A percentile compares a stretch with the other conserved stretches of the same genome.
Conservation (phyloP, 192 early-diverging fungal genomes). For the Backusella sp. region DNA sequence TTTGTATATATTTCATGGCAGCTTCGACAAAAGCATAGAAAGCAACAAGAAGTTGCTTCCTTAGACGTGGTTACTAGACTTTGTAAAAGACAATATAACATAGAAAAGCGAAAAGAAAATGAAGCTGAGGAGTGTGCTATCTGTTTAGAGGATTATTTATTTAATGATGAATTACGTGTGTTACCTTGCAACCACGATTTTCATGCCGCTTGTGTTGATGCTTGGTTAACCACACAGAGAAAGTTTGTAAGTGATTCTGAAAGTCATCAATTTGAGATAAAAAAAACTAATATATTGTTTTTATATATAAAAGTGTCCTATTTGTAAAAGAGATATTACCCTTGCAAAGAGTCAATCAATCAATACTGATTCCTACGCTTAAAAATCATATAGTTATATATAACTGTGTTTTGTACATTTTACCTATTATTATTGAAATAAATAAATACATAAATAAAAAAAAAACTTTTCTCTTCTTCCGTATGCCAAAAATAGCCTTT, state of each 20-base stretch:
- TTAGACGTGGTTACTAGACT: slow-evolving; percentile 65
- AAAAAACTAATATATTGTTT: neutral
- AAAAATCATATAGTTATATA: neutral
- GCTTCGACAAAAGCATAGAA: slow-evolving; percentile 63
- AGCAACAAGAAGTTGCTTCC: slow-evolving; percentile 71
- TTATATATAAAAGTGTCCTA: slow-evolving; percentile 26
- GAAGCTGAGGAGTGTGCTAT: slow-evolving; percentile 87
- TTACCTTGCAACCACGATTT: slow-evolving; percentile 90
- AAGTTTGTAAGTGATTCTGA: slow-evolving; percentile 70
- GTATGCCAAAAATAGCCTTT: neutral
- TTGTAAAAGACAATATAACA: slow-evolving; percentile 64
- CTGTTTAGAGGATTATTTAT: slow-evolving; percentile 88
- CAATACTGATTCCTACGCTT: neutral
- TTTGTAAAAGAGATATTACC: slow-evolving; percentile 33
- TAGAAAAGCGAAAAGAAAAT: slow-evolving; percentile 61
- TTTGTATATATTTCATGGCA: slow-evolving; percentile 71
- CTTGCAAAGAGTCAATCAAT: neutral
- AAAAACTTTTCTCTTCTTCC: neutral
- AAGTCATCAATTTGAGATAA: neutral
- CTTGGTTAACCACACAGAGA: slow-evolving; percentile 86
- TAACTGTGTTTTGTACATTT: neutral
- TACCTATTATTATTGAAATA: neutral
- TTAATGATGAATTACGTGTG: slow-evolving; percentile 74
- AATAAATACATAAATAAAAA: neutral
- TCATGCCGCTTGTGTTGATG: slow-evolving; percentile 87